phyloP scores from a whole-genome alignment of 805 yeast species.

The Wickerhamiella dianesei region DNA sequence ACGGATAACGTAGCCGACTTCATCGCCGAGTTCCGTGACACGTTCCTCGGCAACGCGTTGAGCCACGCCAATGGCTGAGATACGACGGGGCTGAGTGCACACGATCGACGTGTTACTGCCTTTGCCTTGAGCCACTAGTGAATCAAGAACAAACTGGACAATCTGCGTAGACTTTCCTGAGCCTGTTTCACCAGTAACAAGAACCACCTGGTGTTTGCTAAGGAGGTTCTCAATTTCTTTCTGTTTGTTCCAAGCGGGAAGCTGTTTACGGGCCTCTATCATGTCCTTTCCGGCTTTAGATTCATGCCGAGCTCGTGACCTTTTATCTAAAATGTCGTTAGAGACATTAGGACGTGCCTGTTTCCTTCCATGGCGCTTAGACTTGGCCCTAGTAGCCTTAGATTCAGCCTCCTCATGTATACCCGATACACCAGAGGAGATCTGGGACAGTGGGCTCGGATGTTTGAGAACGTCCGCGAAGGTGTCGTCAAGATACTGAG shows the following conservation, averaged over 20 bases:
- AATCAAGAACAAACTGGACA: conserved; percentile 77
- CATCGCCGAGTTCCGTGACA: conserved; percentile 46
- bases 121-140: conserved; percentile 30
- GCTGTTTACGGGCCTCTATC: conserved; percentile 35
- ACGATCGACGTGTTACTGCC: conserved; percentile 44
- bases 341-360: conserved; percentile 18
- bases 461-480: conserved; percentile 42
- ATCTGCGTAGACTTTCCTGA: conserved; percentile 94
- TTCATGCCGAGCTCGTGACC: conserved; percentile 26
- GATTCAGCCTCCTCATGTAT: conserved; percentile 13
- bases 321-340: conserved; percentile 24
- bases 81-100: conserved; percentile 93
- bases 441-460: conserved; percentile 57
- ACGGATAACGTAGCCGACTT: conserved; percentile 79
- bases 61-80: conserved; percentile 87
- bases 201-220: conserved; percentile 44
- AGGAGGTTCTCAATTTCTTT: conserved; percentile 44
- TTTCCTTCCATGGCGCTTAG: neutral
- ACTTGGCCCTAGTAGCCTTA: neutral
- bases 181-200: conserved; percentile 94
- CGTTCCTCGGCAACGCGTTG: conserved; percentile 86
- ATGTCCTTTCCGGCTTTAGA: conserved; percentile 28
- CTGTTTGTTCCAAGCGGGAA: conserved; percentile 79
- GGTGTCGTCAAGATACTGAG: conserved; percentile 67
- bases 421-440: conserved; percentile 22